Conservation (phyloP, 768 basidiomycete species). For the Lactarius sp. region DNA sequence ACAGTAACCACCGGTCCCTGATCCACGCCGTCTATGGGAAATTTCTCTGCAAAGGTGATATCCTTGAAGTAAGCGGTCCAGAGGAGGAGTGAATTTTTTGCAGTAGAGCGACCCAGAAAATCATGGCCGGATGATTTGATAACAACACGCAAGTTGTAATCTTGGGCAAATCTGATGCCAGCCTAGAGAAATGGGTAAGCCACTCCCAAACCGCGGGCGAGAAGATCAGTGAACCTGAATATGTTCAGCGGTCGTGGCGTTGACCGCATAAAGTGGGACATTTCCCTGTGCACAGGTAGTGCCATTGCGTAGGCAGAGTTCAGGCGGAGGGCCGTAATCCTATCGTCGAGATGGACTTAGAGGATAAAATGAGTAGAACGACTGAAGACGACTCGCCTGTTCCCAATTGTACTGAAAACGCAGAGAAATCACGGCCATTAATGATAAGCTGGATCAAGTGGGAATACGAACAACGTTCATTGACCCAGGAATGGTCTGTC, state of each 20-base stretch:
- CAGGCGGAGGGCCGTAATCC: conserved; percentile 14
- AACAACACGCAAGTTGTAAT: neutral
- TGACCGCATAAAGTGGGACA: conserved; percentile 23
- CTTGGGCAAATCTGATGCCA: neutral
- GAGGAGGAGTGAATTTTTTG: conserved; percentile 37
- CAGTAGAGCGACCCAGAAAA: conserved; percentile 30
- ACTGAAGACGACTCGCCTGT: conserved; percentile 3
- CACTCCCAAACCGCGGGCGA: neutral
- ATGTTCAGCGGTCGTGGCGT: conserved; percentile 19
- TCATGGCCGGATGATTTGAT: too few relatives aligned
- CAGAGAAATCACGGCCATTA: neutral
- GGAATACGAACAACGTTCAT: conserved; percentile 20
- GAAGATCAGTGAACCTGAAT: conserved; percentile 5
- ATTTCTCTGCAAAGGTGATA: conserved; percentile 18
- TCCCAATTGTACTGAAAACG: conserved; percentile 23
- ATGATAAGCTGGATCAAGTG: neutral
- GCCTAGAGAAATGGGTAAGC: neutral
- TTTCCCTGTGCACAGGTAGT: conserved; percentile 20
- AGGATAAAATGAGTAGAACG: neutral
- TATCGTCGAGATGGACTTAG: neutral
- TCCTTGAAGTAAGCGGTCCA: conserved; percentile 40
- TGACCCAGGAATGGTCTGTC: conserved; percentile 20
- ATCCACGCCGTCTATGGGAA: conserved; percentile 4
- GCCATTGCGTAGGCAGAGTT: conserved; percentile 17
- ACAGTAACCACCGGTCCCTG: conserved; percentile 28